Evolutionary conservation across 2,329 filamentous ascomycete species (phyloP).

Genomic region (Cadophora gregata): DNA sequence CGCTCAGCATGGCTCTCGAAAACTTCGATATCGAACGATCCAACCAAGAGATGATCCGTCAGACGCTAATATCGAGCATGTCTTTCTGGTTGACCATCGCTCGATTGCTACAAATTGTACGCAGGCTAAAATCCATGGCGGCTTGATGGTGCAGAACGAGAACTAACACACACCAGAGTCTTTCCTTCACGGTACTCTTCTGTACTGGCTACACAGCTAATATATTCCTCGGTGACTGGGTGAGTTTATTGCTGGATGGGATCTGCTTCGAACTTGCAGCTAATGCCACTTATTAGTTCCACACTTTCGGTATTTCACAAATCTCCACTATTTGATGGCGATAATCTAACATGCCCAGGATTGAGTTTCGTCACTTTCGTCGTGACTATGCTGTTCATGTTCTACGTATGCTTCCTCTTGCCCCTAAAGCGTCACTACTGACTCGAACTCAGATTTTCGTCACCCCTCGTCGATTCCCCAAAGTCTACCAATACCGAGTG

Average conservation of each 20-base stretch:
- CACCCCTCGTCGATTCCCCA: slow-evolving; percentile 15
- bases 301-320: slow-evolving; percentile 15
- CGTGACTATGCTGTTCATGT: slow-evolving; percentile 23
- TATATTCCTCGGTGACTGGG: slow-evolving; percentile 24
- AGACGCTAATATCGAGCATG: slow-evolving; percentile 15
- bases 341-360: neutral
- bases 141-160: neutral
- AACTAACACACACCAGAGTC: neutral
- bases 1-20: slow-evolving; percentile 18
- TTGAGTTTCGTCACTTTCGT: slow-evolving; percentile 24
- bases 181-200: slow-evolving; percentile 19
- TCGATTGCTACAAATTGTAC: slow-evolving; percentile 17
- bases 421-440: neutral
- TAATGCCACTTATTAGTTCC: slow-evolving; percentile 1
- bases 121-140: neutral
- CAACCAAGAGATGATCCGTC: slow-evolving; percentile 10
- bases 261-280: neutral
- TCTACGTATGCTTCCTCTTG: slow-evolving; percentile 17
- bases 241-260: slow-evolving; percentile 3
- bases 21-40: slow-evolving; percentile 13
- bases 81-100: slow-evolving; percentile 22
- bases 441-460: slow-evolving; percentile 19
- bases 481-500: slow-evolving; percentile 21
- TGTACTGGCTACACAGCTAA: slow-evolving; percentile 21
- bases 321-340: neutral